Evolutionary conservation across 768 basidiomycete species (phyloP).

Genomic region (Macrolepiota dolichaula): DNA sequence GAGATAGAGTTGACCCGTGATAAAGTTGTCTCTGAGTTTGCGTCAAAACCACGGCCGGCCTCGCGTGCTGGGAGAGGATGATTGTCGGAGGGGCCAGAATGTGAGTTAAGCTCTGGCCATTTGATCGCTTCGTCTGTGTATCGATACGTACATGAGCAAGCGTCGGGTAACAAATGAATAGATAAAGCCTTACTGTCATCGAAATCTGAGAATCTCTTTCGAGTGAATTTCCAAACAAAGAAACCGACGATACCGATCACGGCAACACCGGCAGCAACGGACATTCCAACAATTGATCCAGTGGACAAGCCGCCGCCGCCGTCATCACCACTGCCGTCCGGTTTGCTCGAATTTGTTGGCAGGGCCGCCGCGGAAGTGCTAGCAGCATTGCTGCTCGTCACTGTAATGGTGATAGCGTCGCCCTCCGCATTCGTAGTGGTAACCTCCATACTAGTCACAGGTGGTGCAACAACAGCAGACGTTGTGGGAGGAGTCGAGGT

Average conservation of each 20-base stretch:
- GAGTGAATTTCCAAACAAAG: slow-evolving; percentile 83
- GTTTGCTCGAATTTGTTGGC: slow-evolving; percentile 16
- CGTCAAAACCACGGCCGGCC: slow-evolving; percentile 72
- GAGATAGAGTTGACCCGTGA: slow-evolving; percentile 44
- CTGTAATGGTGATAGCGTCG: slow-evolving; percentile 22
- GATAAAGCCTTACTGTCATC: slow-evolving; percentile 65
- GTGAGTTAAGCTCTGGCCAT: slow-evolving; percentile 84
- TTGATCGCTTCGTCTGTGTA: slow-evolving; percentile 76
- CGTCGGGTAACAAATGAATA: slow-evolving; percentile 6
- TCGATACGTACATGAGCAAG: slow-evolving; percentile 9
- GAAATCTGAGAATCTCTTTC: slow-evolving; percentile 72
- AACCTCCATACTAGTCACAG: neutral
- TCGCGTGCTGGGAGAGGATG: slow-evolving; percentile 67
- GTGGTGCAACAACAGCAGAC: neutral
- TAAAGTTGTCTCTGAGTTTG: slow-evolving; percentile 55
- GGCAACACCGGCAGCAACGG: slow-evolving; percentile 78
- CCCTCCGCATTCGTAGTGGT: slow-evolving; percentile 19
- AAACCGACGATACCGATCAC: slow-evolving; percentile 69
- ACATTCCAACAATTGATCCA: slow-evolving; percentile 76
- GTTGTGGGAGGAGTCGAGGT: slow-evolving; percentile 3
- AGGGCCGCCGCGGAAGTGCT: slow-evolving; percentile 18
- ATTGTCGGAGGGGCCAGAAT: slow-evolving; percentile 39
- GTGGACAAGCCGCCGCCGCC: slow-evolving; percentile 46
- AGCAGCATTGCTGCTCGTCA: slow-evolving; percentile 17
- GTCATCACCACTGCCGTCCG: slow-evolving; percentile 3